Conservation (phyloP, 176 grass and related monocot species). For the Lolium multiflorum region DNA sequence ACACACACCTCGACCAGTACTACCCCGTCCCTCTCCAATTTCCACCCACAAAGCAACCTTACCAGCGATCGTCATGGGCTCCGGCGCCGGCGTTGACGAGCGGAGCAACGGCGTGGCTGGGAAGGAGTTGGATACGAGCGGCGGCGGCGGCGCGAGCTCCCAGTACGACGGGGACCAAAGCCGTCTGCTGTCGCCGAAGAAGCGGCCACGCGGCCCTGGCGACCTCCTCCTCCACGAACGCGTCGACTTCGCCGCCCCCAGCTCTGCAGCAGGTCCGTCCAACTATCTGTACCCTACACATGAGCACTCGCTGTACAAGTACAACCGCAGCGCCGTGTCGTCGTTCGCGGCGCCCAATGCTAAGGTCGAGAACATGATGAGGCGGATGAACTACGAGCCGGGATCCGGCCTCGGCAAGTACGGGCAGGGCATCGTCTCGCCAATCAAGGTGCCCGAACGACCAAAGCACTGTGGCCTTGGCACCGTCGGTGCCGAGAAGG, state of each 20-base stretch:
- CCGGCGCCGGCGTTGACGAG: not conserved
- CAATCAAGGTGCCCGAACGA: slow-evolving; percentile 40
- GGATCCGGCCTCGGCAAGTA: slow-evolving; percentile 72
- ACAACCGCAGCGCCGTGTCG: not conserved
- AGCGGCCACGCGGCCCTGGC: slow-evolving; percentile 28
- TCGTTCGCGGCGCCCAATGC: slow-evolving; percentile 25
- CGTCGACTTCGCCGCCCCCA: slow-evolving; percentile 42
- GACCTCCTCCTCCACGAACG: slow-evolving; percentile 42
- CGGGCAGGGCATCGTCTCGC: slow-evolving; percentile 62
- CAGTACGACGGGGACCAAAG: not conserved
- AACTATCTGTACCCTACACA: not conserved
- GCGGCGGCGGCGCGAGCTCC: not conserved
- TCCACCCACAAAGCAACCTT: not conserved
- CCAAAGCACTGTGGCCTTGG: slow-evolving; percentile 60
- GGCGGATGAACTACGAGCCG: slow-evolving; percentile 69
- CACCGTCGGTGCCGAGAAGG: slow-evolving; percentile 29
- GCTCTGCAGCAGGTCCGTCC: slow-evolving; percentile 2
- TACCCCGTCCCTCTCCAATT: not conserved
- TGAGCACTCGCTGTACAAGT: not conserved
- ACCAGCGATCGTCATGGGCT: not conserved
- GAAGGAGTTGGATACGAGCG: not conserved
- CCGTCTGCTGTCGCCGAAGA: slow-evolving; percentile 21
- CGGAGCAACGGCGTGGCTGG: not conserved
- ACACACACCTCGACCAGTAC: not conserved
- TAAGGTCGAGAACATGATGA: slow-evolving; percentile 54